Base-by-base conservation (phyloP, 176 grass and related monocot species). In the Bothriochloa decipiens region DNA sequence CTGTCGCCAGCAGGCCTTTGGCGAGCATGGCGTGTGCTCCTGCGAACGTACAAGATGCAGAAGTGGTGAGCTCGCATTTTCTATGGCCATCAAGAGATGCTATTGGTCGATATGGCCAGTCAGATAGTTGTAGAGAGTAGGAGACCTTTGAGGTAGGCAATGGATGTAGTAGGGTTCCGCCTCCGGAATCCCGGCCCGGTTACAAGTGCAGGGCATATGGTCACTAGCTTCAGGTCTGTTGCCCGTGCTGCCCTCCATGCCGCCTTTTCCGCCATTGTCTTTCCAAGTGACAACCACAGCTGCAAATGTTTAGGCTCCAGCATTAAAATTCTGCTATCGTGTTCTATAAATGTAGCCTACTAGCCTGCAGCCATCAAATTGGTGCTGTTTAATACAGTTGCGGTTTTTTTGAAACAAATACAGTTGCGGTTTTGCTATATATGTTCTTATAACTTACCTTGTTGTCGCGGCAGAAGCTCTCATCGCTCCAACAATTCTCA, bases 91-190 rank as follows among this genome's bases (percentile, higher is more conserved):
- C 10, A 17, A 25, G 33, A 35, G 32, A 76, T 2, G 49, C 0
- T 46, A 6, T 27, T 72, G n/a, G 27, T 72, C 18, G 52, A 55
- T 22, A 5, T 72, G 23, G 69, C 69, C 13, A 42, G 22, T 27
- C 11, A 72, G 18, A 7, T 10, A 18, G 26, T 7, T 4, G 39
- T 16, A 14, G 50, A 53, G 16, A 52, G 49, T 18, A 52, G 71
- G 8, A 41, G 6, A 94, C 96, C 93, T 94, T 99, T 99, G 68
- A 99, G 93, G 88, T 96, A 99, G 47, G 96, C 96, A 32, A 99
- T 94, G 53, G 96, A 92, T 1, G 89, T 78, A 14, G 96, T 99
- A 25, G 96, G 87, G 85, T 99, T 99, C 25, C 93, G 91, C 37
- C 93, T 67, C 26, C 83, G 88, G 75, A 98, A 98, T 32, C 91